Evolutionary conservation across 1,139 yeast species (phyloP), one percentile per base, ranked within the genome.

Genomic region (Arxiozyma slooffiae): DNA sequence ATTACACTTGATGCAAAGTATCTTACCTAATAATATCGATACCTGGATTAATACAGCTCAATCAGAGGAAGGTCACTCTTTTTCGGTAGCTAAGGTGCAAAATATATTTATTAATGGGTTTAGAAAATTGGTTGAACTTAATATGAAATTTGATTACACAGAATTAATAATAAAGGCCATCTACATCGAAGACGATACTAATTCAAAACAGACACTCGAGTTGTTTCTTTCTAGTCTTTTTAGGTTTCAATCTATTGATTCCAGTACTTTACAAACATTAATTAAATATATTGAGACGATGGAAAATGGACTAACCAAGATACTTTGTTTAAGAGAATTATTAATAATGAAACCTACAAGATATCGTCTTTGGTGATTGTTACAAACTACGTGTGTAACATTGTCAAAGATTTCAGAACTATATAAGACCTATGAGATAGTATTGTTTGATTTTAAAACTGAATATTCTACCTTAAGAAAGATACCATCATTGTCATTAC

Each of bases 31-130:
- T 4, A 75, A 80, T n/a, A 68, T 74, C 45, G 73, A 74, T 26
- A 74, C 88, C 1, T 87, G 95, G 94, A 68, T 87, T 1, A 73
- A 82, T 0, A 90, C 89, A 1, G 76, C 81, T 1, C 77, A 81
- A 53, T 63, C 88, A 17, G 95, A 88, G 65, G 95, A 87, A 60
- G 71, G 76, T 48, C 67, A 73, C 8, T 45, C 71, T 24, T 75
- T 75, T 50, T 59, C 34, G 11, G 11, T 76, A 6, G 56, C 57
- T 1, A 76, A 75, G 53, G 69, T 81, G 24, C 64, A 59, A 7
- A 72, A 69, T 51, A 59, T 82, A 44, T 62, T 86, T 48, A 69
- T 65, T 8, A 78, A 78, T 54, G 90, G 85, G 6, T 68, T 80
- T 21, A 67, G 72, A 39, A 78, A 79, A 46, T 67, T 21, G 61